Percentiles rank a stretch among this genome's conserved stretches.
Conservation (phyloP, 2,329 filamentous ascomycete species). For the Fusarium sp. region DNA sequence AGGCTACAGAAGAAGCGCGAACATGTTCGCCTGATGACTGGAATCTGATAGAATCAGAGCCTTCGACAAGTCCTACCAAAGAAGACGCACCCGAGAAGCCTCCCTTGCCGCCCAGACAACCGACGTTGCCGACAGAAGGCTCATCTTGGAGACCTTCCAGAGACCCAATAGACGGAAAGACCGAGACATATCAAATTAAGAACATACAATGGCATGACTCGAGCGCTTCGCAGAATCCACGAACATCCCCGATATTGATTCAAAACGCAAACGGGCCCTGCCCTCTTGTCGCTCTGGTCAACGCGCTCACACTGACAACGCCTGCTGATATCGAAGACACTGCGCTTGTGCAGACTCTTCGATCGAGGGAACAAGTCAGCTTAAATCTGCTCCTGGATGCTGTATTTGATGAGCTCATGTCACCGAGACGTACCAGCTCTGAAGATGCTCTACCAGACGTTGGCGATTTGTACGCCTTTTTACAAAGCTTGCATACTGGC, state of each 20-base stretch:
- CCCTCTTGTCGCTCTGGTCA: constrained; percentile 91
- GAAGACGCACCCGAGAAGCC: constrained; percentile 45
- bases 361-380: constrained; percentile 87
- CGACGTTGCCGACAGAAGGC: constrained; percentile 39
- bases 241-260: constrained; percentile 86
- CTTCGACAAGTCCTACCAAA: constrained; percentile 37
- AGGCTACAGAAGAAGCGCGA: constrained; percentile 42
- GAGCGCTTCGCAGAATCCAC: constrained; percentile 67
- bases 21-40: constrained; percentile 57
- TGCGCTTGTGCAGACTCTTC: constrained; percentile 80
- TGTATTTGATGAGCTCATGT: constrained; percentile 93
- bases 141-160: constrained; percentile 55
- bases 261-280: constrained; percentile 97
- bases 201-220: constrained; percentile 87
- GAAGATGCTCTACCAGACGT: constrained; percentile 83
- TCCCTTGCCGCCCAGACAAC: constrained; percentile 54
- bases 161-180: constrained; percentile 58
- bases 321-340: constrained; percentile 71
- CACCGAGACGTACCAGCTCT: constrained; percentile 71
- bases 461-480: constrained; percentile 85
- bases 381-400: constrained; percentile 87
- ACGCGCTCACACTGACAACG: constrained; percentile 87
- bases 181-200: constrained; percentile 92
- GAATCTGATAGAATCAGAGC: constrained; percentile 63
- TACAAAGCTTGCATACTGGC: constrained; percentile 89